Base-by-base conservation (phyloP, 139 green algal species). In the Chlorella sp. region DNA sequence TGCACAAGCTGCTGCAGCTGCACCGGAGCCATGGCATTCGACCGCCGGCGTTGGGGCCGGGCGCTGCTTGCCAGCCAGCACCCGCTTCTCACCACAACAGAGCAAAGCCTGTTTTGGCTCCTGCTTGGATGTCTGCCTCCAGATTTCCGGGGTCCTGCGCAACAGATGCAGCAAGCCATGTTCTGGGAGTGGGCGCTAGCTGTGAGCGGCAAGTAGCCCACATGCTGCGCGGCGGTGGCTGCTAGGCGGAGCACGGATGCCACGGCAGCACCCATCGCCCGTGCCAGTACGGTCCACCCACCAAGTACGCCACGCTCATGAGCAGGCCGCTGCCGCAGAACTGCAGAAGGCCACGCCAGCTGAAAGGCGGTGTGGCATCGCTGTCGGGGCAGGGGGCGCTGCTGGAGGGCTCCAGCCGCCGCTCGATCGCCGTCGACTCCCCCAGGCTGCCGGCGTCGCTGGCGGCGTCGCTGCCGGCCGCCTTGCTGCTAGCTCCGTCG, bases 121-220 rank as follows among this genome's bases (percentile, higher is more conserved):
- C 85, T n/a, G 85, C 85, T 56, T 87, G 80, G 73, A 89, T 64
- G 80, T 89, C 85, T 21, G 85, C 85, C 36, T 89, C 70, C 6
- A 89, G 80, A 47, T 89, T 89, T 12, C 85, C 85, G 25, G 76
- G 76, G 76, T 82, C 76, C 76, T 82, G 63, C 30, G 28, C 2
- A 69, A 36, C 63, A 20, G 28, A 28, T 9, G 63, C 63, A 69
- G 63, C 28, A 5, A 36, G 28, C 12, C 51, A 69, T 69, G 28
- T 13, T 20, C 21, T 2, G 5, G 1, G 13, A 16, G 69, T 34
- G 36, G 1, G n/a, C 20, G 69, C 17, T 18, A 55, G 38, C 18
- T 30, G 18, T 15, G 21, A 55, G 6, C 5, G 7, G 36, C 36
- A 20, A 26, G 26, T 15, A 16, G 36, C 9, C 38, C 6, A 15